These are phyloP conservation scores for Rhipidocladum racemiflorum DNA, from an alignment of 176 grass and related monocot species.

Conservation along the genomic window DNA sequence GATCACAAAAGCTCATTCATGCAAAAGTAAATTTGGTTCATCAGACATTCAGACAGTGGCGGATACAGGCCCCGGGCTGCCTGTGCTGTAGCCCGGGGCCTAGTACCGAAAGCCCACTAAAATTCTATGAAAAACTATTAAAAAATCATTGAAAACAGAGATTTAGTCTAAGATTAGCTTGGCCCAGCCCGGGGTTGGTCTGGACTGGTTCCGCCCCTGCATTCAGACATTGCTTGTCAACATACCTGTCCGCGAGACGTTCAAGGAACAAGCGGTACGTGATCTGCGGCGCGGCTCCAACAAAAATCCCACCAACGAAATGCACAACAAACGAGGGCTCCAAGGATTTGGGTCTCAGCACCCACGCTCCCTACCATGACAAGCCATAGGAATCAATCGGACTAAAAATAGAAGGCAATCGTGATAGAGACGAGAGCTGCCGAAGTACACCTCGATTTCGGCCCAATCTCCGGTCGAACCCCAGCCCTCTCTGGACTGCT, in stretches of 20 bases:
- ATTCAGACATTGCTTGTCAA: not conserved
- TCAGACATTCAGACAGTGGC: too few species aligned
- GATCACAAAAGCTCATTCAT: not conserved
- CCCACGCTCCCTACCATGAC: constrained; percentile 74
- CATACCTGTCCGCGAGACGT: constrained; percentile 66
- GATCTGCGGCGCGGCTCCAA: constrained; percentile 88
- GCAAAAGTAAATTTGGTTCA: constrained; percentile 1
- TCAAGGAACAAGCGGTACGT: constrained; percentile 95
- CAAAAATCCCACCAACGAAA: constrained; percentile 92
- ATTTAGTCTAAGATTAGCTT: too few species aligned
- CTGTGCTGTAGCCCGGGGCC: too few species aligned
- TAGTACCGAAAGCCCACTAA: too few species aligned
- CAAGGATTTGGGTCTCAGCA: constrained; percentile 59
- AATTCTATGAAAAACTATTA: too few species aligned
- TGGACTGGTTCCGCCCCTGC: too few species aligned
- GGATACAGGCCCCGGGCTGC: too few species aligned
- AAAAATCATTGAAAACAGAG: too few species aligned
- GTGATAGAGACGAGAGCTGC: not conserved
- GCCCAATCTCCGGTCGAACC: constrained; percentile 76
- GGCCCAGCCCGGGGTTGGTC: too few species aligned
- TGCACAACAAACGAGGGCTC: constrained; percentile 64
- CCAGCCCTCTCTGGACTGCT: constrained; percentile 63
- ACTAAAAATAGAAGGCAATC: not conserved
- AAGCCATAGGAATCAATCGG: not conserved
- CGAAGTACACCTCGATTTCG: constrained; percentile 69